phyloP scores from a whole-genome alignment of 169 alveolate species.

The Miamiensis avidus region DNA sequence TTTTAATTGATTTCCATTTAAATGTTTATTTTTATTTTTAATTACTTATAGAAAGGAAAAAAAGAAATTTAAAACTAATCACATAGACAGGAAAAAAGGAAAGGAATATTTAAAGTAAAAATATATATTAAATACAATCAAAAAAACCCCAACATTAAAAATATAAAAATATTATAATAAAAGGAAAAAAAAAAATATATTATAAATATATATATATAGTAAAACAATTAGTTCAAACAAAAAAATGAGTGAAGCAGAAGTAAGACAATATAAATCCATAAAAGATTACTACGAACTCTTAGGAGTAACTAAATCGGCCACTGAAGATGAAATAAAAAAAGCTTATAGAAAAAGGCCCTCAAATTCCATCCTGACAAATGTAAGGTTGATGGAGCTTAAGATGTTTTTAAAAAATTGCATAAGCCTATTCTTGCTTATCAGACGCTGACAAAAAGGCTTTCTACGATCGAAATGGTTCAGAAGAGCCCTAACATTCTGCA shows the following conservation, averaged over 20 bases:
- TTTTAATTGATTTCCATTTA: too few relatives aligned
- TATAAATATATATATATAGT: too few relatives aligned
- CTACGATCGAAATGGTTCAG: conserved; percentile 65
- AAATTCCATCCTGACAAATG: conserved; percentile 83
- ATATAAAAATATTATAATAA: too few relatives aligned
- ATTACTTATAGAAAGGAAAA: too few relatives aligned
- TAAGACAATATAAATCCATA: neutral
- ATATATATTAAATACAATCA: too few relatives aligned
- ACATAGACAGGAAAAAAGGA: too few relatives aligned
- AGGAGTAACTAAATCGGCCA: conserved; percentile 62
- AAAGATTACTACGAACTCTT: conserved; percentile 74
- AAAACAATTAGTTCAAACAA: too few relatives aligned
- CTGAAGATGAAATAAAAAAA: conserved; percentile 73
- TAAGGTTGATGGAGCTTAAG: conserved; percentile 53
- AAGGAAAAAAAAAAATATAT: too few relatives aligned
- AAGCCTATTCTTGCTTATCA: conserved; percentile 64
- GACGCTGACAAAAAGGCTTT: conserved; percentile 60
- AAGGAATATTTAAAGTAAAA: too few relatives aligned
- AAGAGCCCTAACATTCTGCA: conserved; percentile 31
- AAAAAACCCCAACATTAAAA: too few relatives aligned
- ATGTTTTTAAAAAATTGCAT: conserved; percentile 60
- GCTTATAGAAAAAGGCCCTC: conserved; percentile 71
- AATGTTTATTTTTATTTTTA: too few relatives aligned
- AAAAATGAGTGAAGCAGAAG: neutral
- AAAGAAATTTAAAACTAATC: too few relatives aligned